phyloP scores from a whole-genome alignment of 2,329 filamentous ascomycete species.

The Huntiella decipiens region DNA sequence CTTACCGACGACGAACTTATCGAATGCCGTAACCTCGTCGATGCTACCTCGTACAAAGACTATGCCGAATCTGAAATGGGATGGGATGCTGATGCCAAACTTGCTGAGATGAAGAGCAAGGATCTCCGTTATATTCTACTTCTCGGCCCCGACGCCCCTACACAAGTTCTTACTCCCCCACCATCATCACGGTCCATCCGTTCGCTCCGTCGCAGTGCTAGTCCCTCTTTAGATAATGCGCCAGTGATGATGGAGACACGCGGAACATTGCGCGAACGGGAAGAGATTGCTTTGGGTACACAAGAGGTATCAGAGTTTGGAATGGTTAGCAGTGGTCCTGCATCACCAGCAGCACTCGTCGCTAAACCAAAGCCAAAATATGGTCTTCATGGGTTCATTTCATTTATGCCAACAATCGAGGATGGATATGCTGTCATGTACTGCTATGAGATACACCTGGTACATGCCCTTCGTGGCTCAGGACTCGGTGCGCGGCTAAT shows the following conservation, averaged over 20 bases:
- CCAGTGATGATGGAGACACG: background rate
- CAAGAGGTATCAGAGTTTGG: conserved; percentile 6
- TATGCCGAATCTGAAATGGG: conserved; percentile 43
- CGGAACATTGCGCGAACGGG: background rate
- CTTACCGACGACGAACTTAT: conserved; percentile 27
- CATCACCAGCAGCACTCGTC: no score
- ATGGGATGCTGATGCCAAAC: conserved; percentile 45
- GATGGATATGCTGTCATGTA: conserved; percentile 49
- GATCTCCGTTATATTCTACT: conserved; percentile 53
- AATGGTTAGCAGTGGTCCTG: conserved; percentile 1
- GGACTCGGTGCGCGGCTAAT: conserved; percentile 46
- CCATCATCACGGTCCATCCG: conserved; percentile 8
- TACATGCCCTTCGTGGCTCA: conserved; percentile 34
- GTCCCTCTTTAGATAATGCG: background rate
- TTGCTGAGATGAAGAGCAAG: conserved; percentile 45
- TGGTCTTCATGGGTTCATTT: conserved; percentile 35
- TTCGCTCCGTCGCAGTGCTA: conserved; percentile 3
- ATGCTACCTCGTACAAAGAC: conserved; percentile 41
- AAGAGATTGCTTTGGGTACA: background rate
- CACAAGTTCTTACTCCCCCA: conserved; percentile 8
- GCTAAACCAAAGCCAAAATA: background rate
- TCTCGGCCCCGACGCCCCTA: conserved; percentile 16
- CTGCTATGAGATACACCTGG: conserved; percentile 61
- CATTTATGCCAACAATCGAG: conserved; percentile 55
- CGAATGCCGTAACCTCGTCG: conserved; percentile 37